Evolutionary conservation across 108 stramenopile genomes (phyloP).

Genomic region (Nitzschia sp.): DNA sequence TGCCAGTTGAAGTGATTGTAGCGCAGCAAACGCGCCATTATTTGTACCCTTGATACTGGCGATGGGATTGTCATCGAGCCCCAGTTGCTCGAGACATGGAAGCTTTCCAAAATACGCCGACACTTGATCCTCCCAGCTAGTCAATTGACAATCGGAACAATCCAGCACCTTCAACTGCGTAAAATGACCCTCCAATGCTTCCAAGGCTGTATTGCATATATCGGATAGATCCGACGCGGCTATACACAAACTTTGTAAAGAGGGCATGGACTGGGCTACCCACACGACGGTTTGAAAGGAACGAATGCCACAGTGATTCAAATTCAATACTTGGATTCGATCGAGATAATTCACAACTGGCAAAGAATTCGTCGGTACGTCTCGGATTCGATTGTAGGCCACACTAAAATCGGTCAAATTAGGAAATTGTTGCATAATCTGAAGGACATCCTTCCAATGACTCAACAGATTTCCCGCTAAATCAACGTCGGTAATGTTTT

Average conservation of each 20-base stretch:
- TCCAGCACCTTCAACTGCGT: conserved; percentile 62
- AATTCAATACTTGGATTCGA: conserved; percentile 52
- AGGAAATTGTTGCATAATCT: conserved; percentile 65
- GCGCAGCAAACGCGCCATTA: conserved; percentile 33
- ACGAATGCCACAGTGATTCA: conserved; percentile 60
- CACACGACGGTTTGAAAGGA: conserved; percentile 54
- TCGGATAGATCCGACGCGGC: conserved; percentile 70
- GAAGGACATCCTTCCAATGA: conserved; percentile 56
- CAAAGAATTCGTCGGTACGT: conserved; percentile 14
- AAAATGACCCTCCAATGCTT: conserved; percentile 43
- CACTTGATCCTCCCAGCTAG: conserved; percentile 66
- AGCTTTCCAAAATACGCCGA: conserved; percentile 40
- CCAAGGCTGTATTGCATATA: conserved; percentile 29
- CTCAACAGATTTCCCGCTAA: conserved; percentile 81
- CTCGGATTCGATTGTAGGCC: conserved; percentile 75
- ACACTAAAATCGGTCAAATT: conserved; percentile 59
- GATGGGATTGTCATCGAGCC: conserved; percentile 81
- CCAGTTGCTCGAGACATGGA: conserved; percentile 66
- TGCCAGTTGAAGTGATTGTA: conserved; percentile 67
- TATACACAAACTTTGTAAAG: conserved; percentile 76
- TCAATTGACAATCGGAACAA: conserved; percentile 69
- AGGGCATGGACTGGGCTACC: conserved; percentile 63
- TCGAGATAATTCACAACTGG: conserved; percentile 24
- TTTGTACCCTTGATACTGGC: conserved; percentile 24
- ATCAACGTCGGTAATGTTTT: conserved; percentile 77